Conservation (phyloP, 495 filamentous ascomycete genomes). For the Podospora tetraspora region DNA sequence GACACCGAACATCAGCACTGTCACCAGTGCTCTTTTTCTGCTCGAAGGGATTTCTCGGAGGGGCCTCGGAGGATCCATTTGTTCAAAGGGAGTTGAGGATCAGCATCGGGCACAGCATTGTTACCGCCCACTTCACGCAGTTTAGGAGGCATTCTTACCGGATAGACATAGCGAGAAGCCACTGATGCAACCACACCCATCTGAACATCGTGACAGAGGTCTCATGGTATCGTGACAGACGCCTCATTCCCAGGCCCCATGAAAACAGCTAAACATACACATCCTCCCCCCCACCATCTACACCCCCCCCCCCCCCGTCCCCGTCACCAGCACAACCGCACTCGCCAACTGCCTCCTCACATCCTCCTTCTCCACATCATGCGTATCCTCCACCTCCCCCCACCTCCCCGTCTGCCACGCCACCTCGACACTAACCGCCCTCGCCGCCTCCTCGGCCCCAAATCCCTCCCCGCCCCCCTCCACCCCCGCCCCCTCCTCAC, state of each 20-base stretch:
- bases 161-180: not conserved
- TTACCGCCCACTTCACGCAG: not conserved
- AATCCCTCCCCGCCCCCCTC: slow-evolving; percentile 37
- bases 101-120: not conserved
- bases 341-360: slow-evolving; percentile 82
- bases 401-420: slow-evolving; percentile 84
- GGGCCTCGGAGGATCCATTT: not conserved
- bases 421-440: slow-evolving; percentile 77
- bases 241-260: not conserved
- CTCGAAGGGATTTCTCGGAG: not conserved
- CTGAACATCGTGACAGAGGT: not conserved
- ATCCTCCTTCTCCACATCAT: slow-evolving; percentile 95
- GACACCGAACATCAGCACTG: not conserved
- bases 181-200: not conserved
- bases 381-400: slow-evolving; percentile 97
- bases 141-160: not conserved
- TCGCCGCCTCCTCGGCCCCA: slow-evolving; percentile 66
- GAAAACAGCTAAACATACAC: not conserved
- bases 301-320: slow-evolving; percentile 22
- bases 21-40: not conserved
- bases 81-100: not conserved
- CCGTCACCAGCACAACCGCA: slow-evolving; percentile 70
- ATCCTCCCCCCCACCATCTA: not conserved
- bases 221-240: not conserved
- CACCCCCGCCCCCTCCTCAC: slow-evolving; percentile 49